Base-by-base conservation (phyloP, 768 basidiomycete genomes). In the Termitomyces sp. region DNA sequence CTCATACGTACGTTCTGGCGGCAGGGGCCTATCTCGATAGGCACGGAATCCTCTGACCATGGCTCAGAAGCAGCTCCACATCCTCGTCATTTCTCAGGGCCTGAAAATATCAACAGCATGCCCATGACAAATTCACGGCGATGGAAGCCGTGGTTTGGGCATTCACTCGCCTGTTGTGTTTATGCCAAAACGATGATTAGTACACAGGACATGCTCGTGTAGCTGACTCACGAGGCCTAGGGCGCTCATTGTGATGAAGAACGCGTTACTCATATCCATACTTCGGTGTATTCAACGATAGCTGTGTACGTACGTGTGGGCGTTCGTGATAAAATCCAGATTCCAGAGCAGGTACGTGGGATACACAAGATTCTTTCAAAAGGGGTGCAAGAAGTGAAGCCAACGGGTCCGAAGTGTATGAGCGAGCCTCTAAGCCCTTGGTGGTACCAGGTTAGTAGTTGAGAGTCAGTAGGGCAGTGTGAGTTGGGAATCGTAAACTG, bases 71-170 rank as follows among this genome's bases (percentile, higher is more conserved):
- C 56, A 70, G 62, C 38, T 69, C 30, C 55, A 63, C 57, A 58
- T 73, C 70, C 59, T 72, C 68, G 56, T 68, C 57, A 63, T 62
- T 63, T 51, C 66, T 64, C 26, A 26, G 26, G 26, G 26, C 60
- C 59, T 30, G 30, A 75, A 36, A 67, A 61, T 77, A 4, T 78
- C 56, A 83, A 70, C 59, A 81, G 68, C 56, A 79, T 64, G 64
- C 80, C 80, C 79, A 80, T 81, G 60, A 78, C 68, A 40, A 67
- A 77, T 61, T 68, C 71, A 48, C 61, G 71, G 33, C 65, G 69
- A 28, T 20, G 36, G 26, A 7, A 0, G n/a, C n/a, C n/a, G n/a
- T n/a, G n/a, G n/a, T n/a, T 32, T 32, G 30, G 30, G 67, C 47
- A 4, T 26, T 26, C 26, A 26, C 26, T 26, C 26, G 26, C 26